These are phyloP conservation scores for Sparassis latifolia DNA, from an alignment of 1,284 basidiomycete genomes.

Conservation along the genomic window DNA sequence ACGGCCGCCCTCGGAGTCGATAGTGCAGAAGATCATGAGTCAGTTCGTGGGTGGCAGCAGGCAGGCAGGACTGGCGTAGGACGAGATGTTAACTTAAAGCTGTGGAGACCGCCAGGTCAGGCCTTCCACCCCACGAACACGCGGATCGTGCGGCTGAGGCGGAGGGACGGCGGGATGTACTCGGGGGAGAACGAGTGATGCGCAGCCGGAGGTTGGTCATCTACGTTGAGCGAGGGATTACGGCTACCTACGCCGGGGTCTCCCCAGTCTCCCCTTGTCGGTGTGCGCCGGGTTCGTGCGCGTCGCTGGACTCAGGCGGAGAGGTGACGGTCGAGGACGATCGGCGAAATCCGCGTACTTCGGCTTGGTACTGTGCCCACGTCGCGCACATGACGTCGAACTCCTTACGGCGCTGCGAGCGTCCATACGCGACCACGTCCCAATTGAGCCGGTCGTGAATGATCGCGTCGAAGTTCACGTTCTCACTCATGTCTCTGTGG, in stretches of 20 bases:
- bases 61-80: too few relatives aligned
- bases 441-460: conserved; percentile 44
- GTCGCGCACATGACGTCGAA: conserved; percentile 50
- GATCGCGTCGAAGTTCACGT: conserved; percentile 38
- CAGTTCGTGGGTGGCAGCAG: background rate
- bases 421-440: conserved; percentile 29
- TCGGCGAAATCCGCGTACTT: background rate
- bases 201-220: background rate
- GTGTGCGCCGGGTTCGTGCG: too few relatives aligned
- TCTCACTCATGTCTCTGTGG: conserved; percentile 57
- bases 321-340: too few relatives aligned
- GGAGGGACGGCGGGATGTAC: background rate
- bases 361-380: conserved; percentile 38
- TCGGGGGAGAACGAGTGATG: background rate
- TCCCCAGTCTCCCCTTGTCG: too few relatives aligned
- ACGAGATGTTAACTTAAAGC: too few relatives aligned
- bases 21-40: background rate
- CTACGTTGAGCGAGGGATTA: background rate
- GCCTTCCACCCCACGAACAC: background rate
- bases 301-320: too few relatives aligned
- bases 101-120: background rate
- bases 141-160: background rate
- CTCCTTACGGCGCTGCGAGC: conserved; percentile 37
- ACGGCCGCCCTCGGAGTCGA: background rate
- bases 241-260: too few relatives aligned